Evolutionary conservation across 2,329 filamentous ascomycete genomes (phyloP), one percentile per base, ranked within the genome.

Genomic region (Colletotrichum graminicola): DNA sequence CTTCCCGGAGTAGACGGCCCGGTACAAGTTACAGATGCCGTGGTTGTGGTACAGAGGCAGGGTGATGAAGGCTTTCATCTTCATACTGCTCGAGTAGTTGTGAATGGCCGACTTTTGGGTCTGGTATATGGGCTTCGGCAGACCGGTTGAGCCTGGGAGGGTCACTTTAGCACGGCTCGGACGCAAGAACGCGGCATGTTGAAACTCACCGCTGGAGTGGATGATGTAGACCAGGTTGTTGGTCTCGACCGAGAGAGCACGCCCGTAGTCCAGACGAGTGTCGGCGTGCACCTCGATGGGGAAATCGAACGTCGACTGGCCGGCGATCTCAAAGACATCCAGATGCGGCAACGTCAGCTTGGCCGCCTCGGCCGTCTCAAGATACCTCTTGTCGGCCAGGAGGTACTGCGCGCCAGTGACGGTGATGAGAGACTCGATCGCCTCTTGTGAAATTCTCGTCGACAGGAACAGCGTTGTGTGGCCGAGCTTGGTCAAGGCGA

Each of bases 41-140:
- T 90, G 87, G 55, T 85, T 87, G 75, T 92, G 89, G 69, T 86
- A 91, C 2, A 91, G 78, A 0, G 90, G 89, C 1, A 89, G 78
- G 2, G 88, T 87, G 56, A 88, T 82, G 67, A 91, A 87, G 0
- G 84, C 83, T 29, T 81, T 81, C 80, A 88, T 79, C 14, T 78
- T 75, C 73, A 80, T 80, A 21, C 77, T 77, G 1, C 74, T 74
- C 16, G 81, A 77, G 66, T 84, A 87, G 63, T 87, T 88, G 11
- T 81, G 81, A 11, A 90, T 77, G 8, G 83, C 84, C 16, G 84
- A 82, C 12, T 78, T 76, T 64, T 92, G 87, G 0, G 85, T 88
- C 60, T 89, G 85, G 69, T 84, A 89, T 56, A 92, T 90, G 0
- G 89, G 89, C 72, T 91, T 91, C 0, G 90, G 90, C 0, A 91